These are phyloP conservation scores for Nicotiana noctiflora DNA, from an alignment of 257 asterid species.

Conservation along the genomic window DNA sequence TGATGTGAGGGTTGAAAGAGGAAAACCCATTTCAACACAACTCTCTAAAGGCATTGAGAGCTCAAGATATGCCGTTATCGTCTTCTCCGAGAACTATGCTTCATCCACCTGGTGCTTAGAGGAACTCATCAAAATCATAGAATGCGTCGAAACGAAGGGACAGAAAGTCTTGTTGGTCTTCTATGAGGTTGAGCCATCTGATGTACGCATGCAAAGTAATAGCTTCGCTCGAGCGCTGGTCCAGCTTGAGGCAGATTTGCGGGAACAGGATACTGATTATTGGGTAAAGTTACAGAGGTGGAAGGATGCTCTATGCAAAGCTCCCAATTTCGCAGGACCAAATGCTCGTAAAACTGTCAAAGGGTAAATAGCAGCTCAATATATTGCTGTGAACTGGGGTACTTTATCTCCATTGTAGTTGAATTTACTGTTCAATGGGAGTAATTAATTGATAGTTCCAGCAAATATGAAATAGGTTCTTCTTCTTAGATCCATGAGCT, in stretches of 20 bases:
- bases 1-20: not conserved
- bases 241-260: no score
- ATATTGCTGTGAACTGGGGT: no score
- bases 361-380: no score
- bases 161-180: not conserved
- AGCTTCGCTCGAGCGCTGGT: not conserved
- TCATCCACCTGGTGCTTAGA: not conserved
- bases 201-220: not conserved
- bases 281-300: not conserved
- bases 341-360: not conserved
- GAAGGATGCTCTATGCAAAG: not conserved
- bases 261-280: no score
- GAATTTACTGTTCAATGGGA: no score
- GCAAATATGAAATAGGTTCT: no score
- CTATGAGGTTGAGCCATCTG: not conserved
- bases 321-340: not conserved
- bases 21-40: not conserved
- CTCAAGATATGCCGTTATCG: not conserved
- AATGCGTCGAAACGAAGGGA: not conserved
- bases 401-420: no score
- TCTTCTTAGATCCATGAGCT: no score
- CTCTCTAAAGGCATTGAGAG: not conserved
- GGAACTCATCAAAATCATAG: no score
- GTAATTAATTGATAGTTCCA: no score
- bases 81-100: slow-evolving; percentile 4